A percentile compares a stretch with the other conserved stretches of the same genome.
Evolutionary conservation across 768 basidiomycete species (phyloP).

Genomic region (Mycena galericulata): DNA sequence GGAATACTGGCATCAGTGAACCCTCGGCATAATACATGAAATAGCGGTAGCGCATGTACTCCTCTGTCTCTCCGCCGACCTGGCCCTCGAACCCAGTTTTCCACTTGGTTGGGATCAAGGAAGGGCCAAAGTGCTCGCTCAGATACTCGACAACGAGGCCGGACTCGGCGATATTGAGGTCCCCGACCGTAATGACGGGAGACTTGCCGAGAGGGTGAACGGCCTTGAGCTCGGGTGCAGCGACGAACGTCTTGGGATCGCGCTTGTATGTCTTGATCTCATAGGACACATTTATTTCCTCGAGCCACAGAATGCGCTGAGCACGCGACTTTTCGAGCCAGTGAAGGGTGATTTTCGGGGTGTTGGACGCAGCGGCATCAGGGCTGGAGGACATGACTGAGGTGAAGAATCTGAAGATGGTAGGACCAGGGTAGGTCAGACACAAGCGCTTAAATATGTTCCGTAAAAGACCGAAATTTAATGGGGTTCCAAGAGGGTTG

Average conservation of each 20-base stretch:
- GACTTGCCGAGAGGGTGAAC: slow-evolving; percentile 53
- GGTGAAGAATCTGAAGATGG: neutral
- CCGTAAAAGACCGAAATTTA: too few species aligned
- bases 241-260: slow-evolving; percentile 31
- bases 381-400: neutral
- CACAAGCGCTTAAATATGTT: too few species aligned
- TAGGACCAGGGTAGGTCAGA: too few species aligned
- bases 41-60: slow-evolving; percentile 23
- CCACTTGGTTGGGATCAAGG: slow-evolving; percentile 24
- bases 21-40: slow-evolving; percentile 26
- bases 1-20: slow-evolving; percentile 12
- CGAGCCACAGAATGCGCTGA: slow-evolving; percentile 54
- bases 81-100: slow-evolving; percentile 17
- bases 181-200: slow-evolving; percentile 53
- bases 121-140: slow-evolving; percentile 25
- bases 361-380: neutral
- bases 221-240: slow-evolving; percentile 45
- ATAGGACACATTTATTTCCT: slow-evolving; percentile 56
- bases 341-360: slow-evolving; percentile 40
- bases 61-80: slow-evolving; percentile 13
- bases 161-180: slow-evolving; percentile 51
- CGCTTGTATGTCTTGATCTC: slow-evolving; percentile 50
- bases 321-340: slow-evolving; percentile 51
- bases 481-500: too few species aligned
- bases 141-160: slow-evolving; percentile 45